phyloP scores from a whole-genome alignment of 495 filamentous ascomycete genomes.

The Penicillium steckii region DNA sequence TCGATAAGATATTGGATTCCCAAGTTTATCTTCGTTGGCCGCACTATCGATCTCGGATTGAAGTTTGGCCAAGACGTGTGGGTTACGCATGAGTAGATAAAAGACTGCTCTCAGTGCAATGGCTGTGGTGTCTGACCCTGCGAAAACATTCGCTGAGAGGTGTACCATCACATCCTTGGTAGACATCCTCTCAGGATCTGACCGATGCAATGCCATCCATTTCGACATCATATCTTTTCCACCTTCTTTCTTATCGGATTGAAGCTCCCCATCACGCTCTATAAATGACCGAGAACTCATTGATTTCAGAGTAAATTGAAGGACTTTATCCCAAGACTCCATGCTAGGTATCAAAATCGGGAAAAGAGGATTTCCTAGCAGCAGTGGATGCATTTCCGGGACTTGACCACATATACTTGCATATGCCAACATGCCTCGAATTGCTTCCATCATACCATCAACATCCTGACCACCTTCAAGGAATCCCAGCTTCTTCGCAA shows the following conservation, averaged over 20 bases:
- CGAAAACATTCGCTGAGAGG: conserved; percentile 32
- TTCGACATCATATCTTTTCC: conserved; percentile 34
- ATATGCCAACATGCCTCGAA: conserved; percentile 26
- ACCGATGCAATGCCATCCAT: conserved; percentile 25
- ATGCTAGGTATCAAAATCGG: conserved; percentile 37
- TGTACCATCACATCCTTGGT: conserved; percentile 29
- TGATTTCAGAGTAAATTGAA: conserved; percentile 27
- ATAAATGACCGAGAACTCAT: conserved; percentile 23
- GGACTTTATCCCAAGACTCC: conserved; percentile 31
- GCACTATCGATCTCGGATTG: background rate
- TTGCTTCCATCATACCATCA: conserved; percentile 33
- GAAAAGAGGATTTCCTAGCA: conserved; percentile 21
- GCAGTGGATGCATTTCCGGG: conserved; percentile 29
- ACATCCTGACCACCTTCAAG: conserved; percentile 38
- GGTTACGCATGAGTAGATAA: background rate
- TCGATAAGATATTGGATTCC: conserved; percentile 26
- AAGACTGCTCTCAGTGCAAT: conserved; percentile 51
- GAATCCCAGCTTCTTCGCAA: conserved; percentile 41
- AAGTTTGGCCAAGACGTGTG: background rate
- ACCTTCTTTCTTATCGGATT: background rate
- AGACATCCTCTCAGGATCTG: conserved; percentile 24
- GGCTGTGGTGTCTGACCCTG: conserved; percentile 57
- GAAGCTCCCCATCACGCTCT: background rate
- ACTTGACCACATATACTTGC: conserved; percentile 26
- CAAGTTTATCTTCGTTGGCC: background rate